Conservation (phyloP, 1,139 yeast genomes). For the Candida tunisiensis region DNA sequence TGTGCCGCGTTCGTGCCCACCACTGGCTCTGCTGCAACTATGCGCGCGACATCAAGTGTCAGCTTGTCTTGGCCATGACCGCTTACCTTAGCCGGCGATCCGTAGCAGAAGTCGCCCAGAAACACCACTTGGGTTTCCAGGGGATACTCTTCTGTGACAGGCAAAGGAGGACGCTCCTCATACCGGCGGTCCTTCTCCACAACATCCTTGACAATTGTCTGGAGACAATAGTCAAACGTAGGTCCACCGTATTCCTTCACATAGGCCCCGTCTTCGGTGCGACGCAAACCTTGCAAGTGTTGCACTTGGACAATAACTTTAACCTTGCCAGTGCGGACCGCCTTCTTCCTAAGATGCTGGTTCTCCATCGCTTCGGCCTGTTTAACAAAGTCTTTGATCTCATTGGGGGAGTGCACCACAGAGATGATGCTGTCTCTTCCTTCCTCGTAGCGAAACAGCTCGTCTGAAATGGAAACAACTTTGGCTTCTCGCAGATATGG, state of each 20-base stretch:
- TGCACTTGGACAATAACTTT: slow-evolving; percentile 48
- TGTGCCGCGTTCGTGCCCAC: slow-evolving; percentile 31
- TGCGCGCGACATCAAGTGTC: slow-evolving; percentile 14
- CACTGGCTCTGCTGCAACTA: slow-evolving; percentile 12
- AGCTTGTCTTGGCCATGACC: slow-evolving; percentile 29
- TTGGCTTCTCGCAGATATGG: slow-evolving; percentile 78
- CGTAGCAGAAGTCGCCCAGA: slow-evolving; percentile 79
- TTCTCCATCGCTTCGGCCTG: slow-evolving; percentile 20
- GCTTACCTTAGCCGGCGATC: slow-evolving; percentile 61
- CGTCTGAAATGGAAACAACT: slow-evolving; percentile 48
- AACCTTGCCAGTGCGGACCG: slow-evolving; percentile 43
- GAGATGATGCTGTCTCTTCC: slow-evolving; percentile 14
- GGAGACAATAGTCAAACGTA: slow-evolving; percentile 48
- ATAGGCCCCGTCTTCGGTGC: slow-evolving; percentile 59
- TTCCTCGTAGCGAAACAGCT: slow-evolving; percentile 29
- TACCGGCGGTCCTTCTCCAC: slow-evolving; percentile 59
- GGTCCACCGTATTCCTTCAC: slow-evolving; percentile 39
- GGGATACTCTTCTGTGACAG: slow-evolving; percentile 75
- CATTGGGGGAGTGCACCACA: slow-evolving; percentile 23
- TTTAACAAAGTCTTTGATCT: slow-evolving; percentile 24
- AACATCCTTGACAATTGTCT: slow-evolving; percentile 63
- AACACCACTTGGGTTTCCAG: slow-evolving; percentile 56
- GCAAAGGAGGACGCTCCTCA: slow-evolving; percentile 54
- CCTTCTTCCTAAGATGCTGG: slow-evolving; percentile 32
- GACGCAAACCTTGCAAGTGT: slow-evolving; percentile 64